phyloP scores from a whole-genome alignment of 1,284 basidiomycete species.

The Cutaneotrichosporon sp. region DNA sequence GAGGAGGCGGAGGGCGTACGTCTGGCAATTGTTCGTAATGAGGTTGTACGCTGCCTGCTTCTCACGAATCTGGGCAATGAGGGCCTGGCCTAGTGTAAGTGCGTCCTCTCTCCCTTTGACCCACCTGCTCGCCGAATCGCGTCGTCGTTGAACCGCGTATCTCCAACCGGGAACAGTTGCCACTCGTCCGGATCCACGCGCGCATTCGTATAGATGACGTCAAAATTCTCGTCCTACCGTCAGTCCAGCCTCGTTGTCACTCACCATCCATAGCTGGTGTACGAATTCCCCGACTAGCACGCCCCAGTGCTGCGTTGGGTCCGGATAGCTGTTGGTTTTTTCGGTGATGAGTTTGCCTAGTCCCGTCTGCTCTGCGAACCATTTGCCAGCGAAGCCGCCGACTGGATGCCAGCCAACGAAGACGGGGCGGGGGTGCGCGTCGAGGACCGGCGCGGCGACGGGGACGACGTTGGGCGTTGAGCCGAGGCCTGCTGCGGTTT shows the following conservation, averaged over 20 bases:
- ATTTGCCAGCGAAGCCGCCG: slow-evolving; percentile 22
- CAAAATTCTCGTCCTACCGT: slow-evolving; percentile 26
- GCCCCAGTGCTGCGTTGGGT: slow-evolving; percentile 28
- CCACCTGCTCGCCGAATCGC: slow-evolving; percentile 20
- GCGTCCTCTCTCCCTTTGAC: background rate
- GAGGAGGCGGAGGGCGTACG: slow-evolving; percentile 22
- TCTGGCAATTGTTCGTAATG: slow-evolving; percentile 28
- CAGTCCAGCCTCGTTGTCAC: slow-evolving; percentile 9
- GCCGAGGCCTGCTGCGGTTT: slow-evolving; percentile 20
- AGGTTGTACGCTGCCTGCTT: slow-evolving; percentile 21
- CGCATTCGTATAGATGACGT: slow-evolving; percentile 27
- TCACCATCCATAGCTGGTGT: slow-evolving; percentile 30
- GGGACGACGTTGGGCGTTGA: slow-evolving; percentile 22
- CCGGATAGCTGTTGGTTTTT: slow-evolving; percentile 26
- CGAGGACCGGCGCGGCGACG: background rate
- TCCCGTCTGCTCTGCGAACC: slow-evolving; percentile 22
- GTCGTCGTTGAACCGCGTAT: slow-evolving; percentile 26
- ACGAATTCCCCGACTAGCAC: slow-evolving; percentile 24
- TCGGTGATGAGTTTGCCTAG: slow-evolving; percentile 25
- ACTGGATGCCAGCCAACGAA: slow-evolving; percentile 26
- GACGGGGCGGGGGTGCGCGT: slow-evolving; percentile 12
- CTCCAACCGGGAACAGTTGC: slow-evolving; percentile 18
- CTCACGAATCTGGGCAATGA: slow-evolving; percentile 18
- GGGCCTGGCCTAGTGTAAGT: slow-evolving; percentile 18
- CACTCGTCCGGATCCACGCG: slow-evolving; percentile 19